Evolutionary conservation across 495 filamentous ascomycete species (phyloP), one percentile per base, ranked within the genome.

Genomic region (Penicillium bialowiezense): DNA sequence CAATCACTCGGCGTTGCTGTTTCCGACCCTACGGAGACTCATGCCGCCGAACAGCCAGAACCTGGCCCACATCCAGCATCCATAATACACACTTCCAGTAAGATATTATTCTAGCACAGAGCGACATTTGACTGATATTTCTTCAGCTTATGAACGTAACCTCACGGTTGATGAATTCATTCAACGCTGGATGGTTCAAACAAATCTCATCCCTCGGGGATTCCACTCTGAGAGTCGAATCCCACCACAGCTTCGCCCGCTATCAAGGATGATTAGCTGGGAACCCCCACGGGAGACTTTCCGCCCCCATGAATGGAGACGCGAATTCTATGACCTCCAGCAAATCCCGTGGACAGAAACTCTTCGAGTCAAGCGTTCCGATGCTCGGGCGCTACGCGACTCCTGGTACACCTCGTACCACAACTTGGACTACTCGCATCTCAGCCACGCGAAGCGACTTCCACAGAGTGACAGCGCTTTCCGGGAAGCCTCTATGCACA

Each of bases 331-430:
- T 55, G 90, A 95, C 60, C 64, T 89, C 21, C 89, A 96, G 60
- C 87, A 89, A 41, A 86, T 96, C 32, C 74, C 87, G 39, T 96
- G 90, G 72, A 57, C 55, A 82, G 72, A 77, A 7, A 71, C 72
- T 1, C 55, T 91, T 5, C 82, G 81, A 5, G 82, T 88, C 3
- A 79, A 74, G 14, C 78, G 85, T 36, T 59, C 68, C 5, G 72
- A 78, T 28, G 88, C 88, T 17, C 75, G 84, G 43, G 67, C 72
- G 24, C 69, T 82, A 33, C 80, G 88, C 26, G 72, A 76, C 55
- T 54, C 57, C 12, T 73, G 68, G 67, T 76, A 76, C 33, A 70
- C 60, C 3, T 67, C 72, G 4, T 76, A 76, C 50, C 64, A 67
- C 14, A 76, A 76, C 40, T 33, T 74, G 20, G 58, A 65, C 21